These are phyloP conservation scores for Eucalyptus camaldulensis DNA, from an alignment of 345 rosid genomes.

Conservation along the genomic window DNA sequence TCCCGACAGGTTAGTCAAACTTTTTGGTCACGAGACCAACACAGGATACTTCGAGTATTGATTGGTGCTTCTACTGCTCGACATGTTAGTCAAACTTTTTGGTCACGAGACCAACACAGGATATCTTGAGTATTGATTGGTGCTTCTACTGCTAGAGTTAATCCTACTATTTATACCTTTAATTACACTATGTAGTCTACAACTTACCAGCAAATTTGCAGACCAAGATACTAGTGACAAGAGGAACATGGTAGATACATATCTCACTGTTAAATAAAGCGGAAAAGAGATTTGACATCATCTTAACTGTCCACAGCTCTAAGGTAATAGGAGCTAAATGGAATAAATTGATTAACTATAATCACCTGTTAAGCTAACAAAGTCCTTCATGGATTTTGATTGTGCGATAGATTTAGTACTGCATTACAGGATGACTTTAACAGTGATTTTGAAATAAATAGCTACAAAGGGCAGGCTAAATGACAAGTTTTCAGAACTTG, in stretches of 20 bases:
- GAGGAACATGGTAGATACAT: neutral
- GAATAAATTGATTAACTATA: neutral
- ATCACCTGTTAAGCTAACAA: neutral
- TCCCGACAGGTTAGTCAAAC: constrained; percentile 21
- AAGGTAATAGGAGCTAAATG: neutral
- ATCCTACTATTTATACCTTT: neutral
- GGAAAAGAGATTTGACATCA: neutral
- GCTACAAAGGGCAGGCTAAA: neutral
- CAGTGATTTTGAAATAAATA: neutral
- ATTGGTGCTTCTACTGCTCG: neutral
- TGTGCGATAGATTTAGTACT: neutral
- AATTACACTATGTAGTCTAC: neutral
- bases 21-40: neutral
- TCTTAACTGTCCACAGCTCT: neutral
- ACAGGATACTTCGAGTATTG: neutral
- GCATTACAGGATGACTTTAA: neutral
- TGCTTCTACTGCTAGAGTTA: neutral
- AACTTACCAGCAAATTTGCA: neutral
- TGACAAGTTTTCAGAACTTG: neutral
- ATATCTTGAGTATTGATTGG: neutral
- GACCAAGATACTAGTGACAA: neutral
- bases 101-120: neutral
- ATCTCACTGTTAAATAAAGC: neutral
- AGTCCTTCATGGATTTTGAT: neutral
- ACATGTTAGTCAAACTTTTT: constrained; percentile 6